Percentiles rank a stretch among this genome's conserved stretches.
Conservation (phyloP, 1,284 basidiomycete genomes). For the Rhodotorula sp. region DNA sequence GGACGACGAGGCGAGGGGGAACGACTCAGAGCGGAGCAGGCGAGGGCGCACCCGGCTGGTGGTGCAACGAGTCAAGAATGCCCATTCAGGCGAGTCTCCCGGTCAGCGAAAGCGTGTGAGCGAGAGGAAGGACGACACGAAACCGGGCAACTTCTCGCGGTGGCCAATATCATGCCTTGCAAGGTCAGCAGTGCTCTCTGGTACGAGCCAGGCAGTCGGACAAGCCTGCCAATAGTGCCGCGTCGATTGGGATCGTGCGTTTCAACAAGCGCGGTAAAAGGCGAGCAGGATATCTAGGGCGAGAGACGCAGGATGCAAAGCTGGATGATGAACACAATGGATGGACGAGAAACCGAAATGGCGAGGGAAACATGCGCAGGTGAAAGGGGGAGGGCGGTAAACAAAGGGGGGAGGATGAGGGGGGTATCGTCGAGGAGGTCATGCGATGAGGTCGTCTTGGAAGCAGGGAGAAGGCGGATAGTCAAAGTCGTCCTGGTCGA, state of each 20-base stretch:
- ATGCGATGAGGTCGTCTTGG: background rate
- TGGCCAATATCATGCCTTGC: too few relatives aligned
- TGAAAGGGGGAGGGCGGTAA: background rate
- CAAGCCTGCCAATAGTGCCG: too few relatives aligned
- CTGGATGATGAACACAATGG: background rate
- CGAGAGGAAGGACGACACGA: background rate
- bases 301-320: background rate
- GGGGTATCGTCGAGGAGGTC: background rate
- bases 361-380: background rate
- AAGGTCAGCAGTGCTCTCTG: too few relatives aligned
- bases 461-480: background rate
- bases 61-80: constrained; percentile 3
- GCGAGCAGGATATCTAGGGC: too few relatives aligned
- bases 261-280: too few relatives aligned
- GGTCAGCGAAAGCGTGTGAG: background rate
- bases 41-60: background rate
- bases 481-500: background rate
- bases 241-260: too few relatives aligned
- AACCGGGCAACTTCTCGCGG: too few relatives aligned
- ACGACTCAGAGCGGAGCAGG: background rate
- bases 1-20: too few relatives aligned
- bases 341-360: too few relatives aligned
- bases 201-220: too few relatives aligned
- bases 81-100: constrained; percentile 3
- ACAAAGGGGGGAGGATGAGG: background rate